A percentile compares a stretch with the other conserved stretches of the same genome.
These are phyloP conservation scores for Globisporangium acanthophoron DNA, from an alignment of 352 stramenopile species.

Conservation along the genomic window DNA sequence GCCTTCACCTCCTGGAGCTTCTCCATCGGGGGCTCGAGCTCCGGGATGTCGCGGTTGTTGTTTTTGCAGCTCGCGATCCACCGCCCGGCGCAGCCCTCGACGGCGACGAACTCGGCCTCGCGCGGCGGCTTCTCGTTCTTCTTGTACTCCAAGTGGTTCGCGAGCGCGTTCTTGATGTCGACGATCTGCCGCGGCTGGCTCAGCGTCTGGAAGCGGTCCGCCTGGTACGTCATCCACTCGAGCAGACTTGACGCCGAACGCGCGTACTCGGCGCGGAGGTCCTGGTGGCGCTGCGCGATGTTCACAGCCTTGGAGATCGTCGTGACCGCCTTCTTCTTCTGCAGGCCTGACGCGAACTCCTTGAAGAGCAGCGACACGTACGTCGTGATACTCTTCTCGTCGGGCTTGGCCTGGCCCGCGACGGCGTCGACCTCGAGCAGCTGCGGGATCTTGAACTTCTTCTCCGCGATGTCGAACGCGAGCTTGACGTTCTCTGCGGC, in stretches of 20 bases:
- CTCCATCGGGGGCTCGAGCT: slow-evolving; percentile 68
- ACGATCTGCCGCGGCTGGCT: slow-evolving; percentile 59
- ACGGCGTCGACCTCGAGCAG: slow-evolving; percentile 86
- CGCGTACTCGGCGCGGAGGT: slow-evolving; percentile 71
- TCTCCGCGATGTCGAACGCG: slow-evolving; percentile 79
- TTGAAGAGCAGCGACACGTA: slow-evolving; percentile 91
- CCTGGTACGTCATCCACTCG: slow-evolving; percentile 68
- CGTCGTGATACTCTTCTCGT: slow-evolving; percentile 91
- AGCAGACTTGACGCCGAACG: slow-evolving; percentile 60
- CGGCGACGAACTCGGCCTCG: slow-evolving; percentile 75
- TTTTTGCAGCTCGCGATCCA: slow-evolving; percentile 88
- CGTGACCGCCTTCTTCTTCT: slow-evolving; percentile 88
- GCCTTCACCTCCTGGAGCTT: slow-evolving; percentile 76
- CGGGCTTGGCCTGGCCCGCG: slow-evolving; percentile 74
- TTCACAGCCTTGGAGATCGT: slow-evolving; percentile 89
- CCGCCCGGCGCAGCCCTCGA: slow-evolving; percentile 72
- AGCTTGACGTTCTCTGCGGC: slow-evolving; percentile 70
- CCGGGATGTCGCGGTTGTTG: slow-evolving; percentile 70
- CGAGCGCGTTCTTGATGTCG: slow-evolving; percentile 62
- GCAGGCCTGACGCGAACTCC: slow-evolving; percentile 85
- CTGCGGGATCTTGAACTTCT: slow-evolving; percentile 85
- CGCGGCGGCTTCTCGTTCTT: slow-evolving; percentile 80
- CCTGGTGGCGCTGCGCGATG: slow-evolving; percentile 86
- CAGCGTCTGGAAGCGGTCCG: slow-evolving; percentile 70
- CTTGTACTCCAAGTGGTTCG: slow-evolving; percentile 78